phyloP scores from a whole-genome alignment of 352 stramenopile genomes.

The Globisporangium iwayamae region DNA sequence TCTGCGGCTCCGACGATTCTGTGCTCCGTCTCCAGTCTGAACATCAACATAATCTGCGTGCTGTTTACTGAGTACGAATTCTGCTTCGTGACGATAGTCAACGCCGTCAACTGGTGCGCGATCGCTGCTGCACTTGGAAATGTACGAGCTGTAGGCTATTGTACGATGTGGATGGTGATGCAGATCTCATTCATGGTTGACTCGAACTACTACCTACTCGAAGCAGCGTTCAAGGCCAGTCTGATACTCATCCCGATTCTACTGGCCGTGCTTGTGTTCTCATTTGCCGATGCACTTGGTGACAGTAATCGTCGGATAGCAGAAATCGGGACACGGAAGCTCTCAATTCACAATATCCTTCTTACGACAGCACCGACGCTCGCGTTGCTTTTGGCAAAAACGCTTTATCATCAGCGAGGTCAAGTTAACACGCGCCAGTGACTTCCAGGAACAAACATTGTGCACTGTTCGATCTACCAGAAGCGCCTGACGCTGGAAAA shows the following conservation, averaged over 20 bases:
- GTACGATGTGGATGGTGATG: conserved; percentile 23
- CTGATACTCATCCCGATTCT: not conserved
- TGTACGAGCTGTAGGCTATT: conserved; percentile 15
- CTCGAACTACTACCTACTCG: conserved; percentile 17
- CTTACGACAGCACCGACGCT: conserved; percentile 26
- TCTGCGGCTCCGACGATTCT: conserved; percentile 20
- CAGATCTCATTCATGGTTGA: conserved; percentile 23
- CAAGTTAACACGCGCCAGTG: not conserved
- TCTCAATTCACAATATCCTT: conserved; percentile 25
- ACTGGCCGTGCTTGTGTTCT: conserved; percentile 6
- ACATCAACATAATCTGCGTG: conserved; percentile 15
- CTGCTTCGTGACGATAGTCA: conserved; percentile 20
- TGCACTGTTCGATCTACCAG: conserved; percentile 22
- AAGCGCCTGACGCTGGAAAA: conserved; percentile 16
- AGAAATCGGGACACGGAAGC: conserved; percentile 11
- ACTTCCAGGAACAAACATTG: conserved; percentile 7
- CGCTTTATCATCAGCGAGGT: conserved; percentile 13
- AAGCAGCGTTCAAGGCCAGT: conserved; percentile 8
- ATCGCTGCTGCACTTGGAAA: conserved; percentile 19
- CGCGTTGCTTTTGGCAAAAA: conserved; percentile 19
- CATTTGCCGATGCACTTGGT: conserved; percentile 11
- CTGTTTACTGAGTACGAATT: conserved; percentile 25
- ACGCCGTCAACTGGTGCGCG: conserved; percentile 23
- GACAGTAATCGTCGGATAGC: conserved; percentile 11
- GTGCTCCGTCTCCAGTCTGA: conserved; percentile 18